Evolutionary conservation across 1,139 yeast genomes (phyloP), one percentile per base, ranked within the genome.

Genomic region (Candida tetrigidarum): DNA sequence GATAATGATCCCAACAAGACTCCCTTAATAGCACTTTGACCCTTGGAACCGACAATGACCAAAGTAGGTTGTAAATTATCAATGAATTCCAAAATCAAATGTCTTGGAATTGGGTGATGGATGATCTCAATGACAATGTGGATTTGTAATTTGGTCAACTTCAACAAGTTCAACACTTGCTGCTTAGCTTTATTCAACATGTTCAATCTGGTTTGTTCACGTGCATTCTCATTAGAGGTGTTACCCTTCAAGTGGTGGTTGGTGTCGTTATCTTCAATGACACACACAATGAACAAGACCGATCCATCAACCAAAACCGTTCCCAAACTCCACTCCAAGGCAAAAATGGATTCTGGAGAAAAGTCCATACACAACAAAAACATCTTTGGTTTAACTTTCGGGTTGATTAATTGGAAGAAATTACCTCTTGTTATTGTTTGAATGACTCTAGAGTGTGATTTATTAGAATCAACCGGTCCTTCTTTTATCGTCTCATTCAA

Each of bases 321-420:
- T 2, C 97, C 97, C 53, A 92, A 76, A 39, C 92, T 81, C 90
- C 97, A 92, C 57, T 90, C 96, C 37, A 92, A 73, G 0, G 97
- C 96, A 63, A 87, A 89, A 29, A 79, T 76, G 3, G 96, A 86
- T 57, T 90, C 97, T 1, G 92, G 90, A 1, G 93, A 85, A 56
- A 88, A 78, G 60, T 89, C 96, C 69, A 87, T 81, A 58, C 93
- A 88, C 27, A 87, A 78, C 45, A 89, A 71, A 63, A 84, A 89
- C 63, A 87, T 80, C 60, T 83, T 85, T 35, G 88, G 87, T 50
- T 75, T 73, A 37, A 74, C 66, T 46, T 69, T 69, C n/a, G 77
- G 75, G 45, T 71, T 69, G 37, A 78, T 66, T 20, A 81, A 68
- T 52, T 80, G 81, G 58, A 82, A 82, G 52, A 83, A 80, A 50